Base-by-base conservation (phyloP, 805 yeast species). In the Lipomyces orientalis region DNA sequence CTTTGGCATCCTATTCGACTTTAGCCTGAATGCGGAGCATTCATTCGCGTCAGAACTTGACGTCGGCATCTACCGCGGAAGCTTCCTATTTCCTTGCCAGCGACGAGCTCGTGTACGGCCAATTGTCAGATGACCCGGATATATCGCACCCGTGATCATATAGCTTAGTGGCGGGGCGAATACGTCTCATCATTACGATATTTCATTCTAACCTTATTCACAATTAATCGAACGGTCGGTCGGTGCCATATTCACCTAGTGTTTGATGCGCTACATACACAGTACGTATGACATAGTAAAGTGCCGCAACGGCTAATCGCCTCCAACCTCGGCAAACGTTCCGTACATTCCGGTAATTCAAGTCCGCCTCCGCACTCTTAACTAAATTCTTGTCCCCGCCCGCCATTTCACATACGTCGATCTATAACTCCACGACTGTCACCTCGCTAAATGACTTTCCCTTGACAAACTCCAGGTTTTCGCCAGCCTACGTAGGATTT, bases 401-500 rank as follows among this genome's bases (percentile, higher is more conserved):
- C 6, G 9, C 9, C 19, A 16, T 43, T n/a, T 43, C 19, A 1
- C 22, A n/a, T 16, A 5, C 19, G 3, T 25, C 29, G 6, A 43
- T 14, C 49, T 43, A 43, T 16, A 22, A 29, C 34, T 52, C 55
- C 55, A 43, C 46, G 7, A 59, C 6, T 19, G 25, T 14, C 37
- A 54, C 62, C 57, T 62, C 68, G 67, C 64, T 60, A 35, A 81
- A 81, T 1, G 71, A 58, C 60, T 82, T 79, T 22, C 88, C 93
- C 66, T 81, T 82, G 65, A 84, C 87, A 65, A 78, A 76, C 61
- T 84, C 87, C 55, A 90, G 82, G 0, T 88, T 90, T 76, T 90
- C 94, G 12, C 94, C 94, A 19, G 79, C 80, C 67, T 67, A 29
- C 10, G 29, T 25, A 25, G 29, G 31, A 43, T 25, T 8, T 29